Evolutionary conservation across 768 basidiomycete genomes (phyloP), one percentile per base, ranked within the genome.

Genomic region (Gyrodon lividus): DNA sequence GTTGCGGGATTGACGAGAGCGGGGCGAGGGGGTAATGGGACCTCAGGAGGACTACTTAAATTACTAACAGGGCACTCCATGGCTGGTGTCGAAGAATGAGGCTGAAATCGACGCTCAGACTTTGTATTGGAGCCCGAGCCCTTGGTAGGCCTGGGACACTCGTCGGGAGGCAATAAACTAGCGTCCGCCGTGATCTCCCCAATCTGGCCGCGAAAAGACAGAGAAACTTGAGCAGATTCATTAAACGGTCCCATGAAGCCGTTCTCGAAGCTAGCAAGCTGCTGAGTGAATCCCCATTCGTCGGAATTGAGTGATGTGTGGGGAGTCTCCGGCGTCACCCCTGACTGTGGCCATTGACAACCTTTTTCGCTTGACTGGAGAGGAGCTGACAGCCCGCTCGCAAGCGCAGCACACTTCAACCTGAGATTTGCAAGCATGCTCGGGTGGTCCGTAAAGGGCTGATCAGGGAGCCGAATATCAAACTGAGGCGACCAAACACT

Each of bases 361-460:
- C 10, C 39, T 41, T 43, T n/a, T 28, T 46, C 43, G 10, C 17
- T 23, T 7, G 19, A 31, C 10, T 50, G 44, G 7, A 43, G 52
- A 52, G 43, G 62, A 41, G 46, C 57, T 14, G 54, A 44, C 42
- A 50, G 43, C 23, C 47, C 53, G 50, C 22, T 51, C 42, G 50
- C 50, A 49, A 72, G 56, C 12, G 60, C 61, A 19, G 68, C 70
- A 23, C 61, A 67, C 38, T 65, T 72, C 23, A 65, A 65, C 31
- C 63, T 58, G 40, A 77, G 65, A 43, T 66, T 56, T 34, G 55
- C 55, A 14, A 74, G 65, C 73, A 77, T 77, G 22, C 62, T 67
- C 14, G 60, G 50, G 19, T 77, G 63, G 2, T 68, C 65, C 50
- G 70, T 66, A 45, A 63, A 59, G 19, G 51, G 49, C 12, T 57